Conservation (phyloP, 2,329 filamentous ascomycete species). For the Pseudogymnoascus sp. region DNA sequence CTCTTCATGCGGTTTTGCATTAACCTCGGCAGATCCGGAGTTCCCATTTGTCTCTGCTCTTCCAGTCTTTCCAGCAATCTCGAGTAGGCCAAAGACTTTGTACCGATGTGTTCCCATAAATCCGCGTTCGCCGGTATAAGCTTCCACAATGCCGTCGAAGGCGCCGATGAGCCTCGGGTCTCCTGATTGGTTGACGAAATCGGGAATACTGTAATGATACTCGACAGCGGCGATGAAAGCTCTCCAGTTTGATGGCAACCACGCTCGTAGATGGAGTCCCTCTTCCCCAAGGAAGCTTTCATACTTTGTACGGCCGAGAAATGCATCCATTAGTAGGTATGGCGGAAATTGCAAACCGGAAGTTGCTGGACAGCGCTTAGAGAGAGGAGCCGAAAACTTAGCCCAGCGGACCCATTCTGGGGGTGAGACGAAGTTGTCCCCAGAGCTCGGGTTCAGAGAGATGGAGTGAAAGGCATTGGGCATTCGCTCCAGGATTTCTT, state of each 20-base stretch:
- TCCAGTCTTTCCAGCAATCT: conserved; percentile 45
- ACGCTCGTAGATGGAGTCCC: conserved; percentile 44
- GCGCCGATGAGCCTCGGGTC: conserved; percentile 45
- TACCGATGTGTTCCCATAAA: conserved; percentile 51
- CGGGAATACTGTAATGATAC: conserved; percentile 45
- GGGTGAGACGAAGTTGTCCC: conserved; percentile 42
- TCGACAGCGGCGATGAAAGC: conserved; percentile 49
- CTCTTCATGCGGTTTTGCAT: conserved; percentile 41
- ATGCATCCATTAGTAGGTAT: conserved; percentile 47
- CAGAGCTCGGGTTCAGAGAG: conserved; percentile 43
- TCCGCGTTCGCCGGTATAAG: conserved; percentile 46
- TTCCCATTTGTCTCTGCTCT: conserved; percentile 45
- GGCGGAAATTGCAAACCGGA: conserved; percentile 46
- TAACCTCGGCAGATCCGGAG: conserved; percentile 37
- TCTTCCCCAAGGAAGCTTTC: conserved; percentile 45
- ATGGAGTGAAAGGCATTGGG: conserved; percentile 48
- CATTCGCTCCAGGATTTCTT: conserved; percentile 46
- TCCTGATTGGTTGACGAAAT: conserved; percentile 43
- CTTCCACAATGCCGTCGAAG: conserved; percentile 46
- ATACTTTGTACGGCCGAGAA: conserved; percentile 43
- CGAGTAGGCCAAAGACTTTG: conserved; percentile 48
- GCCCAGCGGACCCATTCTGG: conserved; percentile 44
- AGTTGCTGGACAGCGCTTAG: conserved; percentile 42
- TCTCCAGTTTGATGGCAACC: conserved; percentile 45
- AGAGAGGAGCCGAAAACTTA: conserved; percentile 44